Evolutionary conservation across 768 basidiomycete genomes (phyloP), one percentile per base, ranked within the genome.

Genomic region (Phlebiopsis gigantea): DNA sequence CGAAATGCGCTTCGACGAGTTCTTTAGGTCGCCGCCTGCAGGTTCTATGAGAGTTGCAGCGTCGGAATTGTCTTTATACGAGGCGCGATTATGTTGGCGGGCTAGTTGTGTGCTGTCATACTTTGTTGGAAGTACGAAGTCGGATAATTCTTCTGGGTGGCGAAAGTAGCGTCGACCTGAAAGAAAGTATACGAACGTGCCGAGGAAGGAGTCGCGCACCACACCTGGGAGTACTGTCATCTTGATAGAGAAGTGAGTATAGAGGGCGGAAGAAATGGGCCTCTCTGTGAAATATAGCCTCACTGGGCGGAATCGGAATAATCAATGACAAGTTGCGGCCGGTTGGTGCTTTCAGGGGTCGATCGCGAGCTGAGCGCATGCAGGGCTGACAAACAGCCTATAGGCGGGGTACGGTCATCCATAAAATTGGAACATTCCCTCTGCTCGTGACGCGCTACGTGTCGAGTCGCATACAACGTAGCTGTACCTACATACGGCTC

Each of bases 161-260:
- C 57, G 67, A 58, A 56, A 69, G 7, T 53, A 57, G n/a, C 50
- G 60, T 26, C 58, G 63, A 2, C 57, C 62, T 17, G 71, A 70
- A 3, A 61, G 22, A 17, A 59, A 63, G 50, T 71, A 68, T 49
- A 72, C 57, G 41, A 64, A 43, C 46, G 70, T 66, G n/a, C 69
- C 70, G 52, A 68, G 51, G 26, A 66, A 59, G 2, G 70, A 68
- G 55, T 71, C 69, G 14, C 50, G 50, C 19, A 51, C 22, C 3
- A 51, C 50, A 7, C 19, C n/a, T n/a, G n/a, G 31, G 19, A 14
- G 47, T 2, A 48, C 47, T 17, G 47, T 25, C 47, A 48, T 48
- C 28, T 12, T 19, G 28, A 19, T n/a, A 21, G 12, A 4, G 2
- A 2, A 10, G 28, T 25, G 28, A 17, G 28, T 29, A n/a, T 26